phyloP scores from a whole-genome alignment of 75 land plant genomes.

The Pinus tabuliformis region DNA sequence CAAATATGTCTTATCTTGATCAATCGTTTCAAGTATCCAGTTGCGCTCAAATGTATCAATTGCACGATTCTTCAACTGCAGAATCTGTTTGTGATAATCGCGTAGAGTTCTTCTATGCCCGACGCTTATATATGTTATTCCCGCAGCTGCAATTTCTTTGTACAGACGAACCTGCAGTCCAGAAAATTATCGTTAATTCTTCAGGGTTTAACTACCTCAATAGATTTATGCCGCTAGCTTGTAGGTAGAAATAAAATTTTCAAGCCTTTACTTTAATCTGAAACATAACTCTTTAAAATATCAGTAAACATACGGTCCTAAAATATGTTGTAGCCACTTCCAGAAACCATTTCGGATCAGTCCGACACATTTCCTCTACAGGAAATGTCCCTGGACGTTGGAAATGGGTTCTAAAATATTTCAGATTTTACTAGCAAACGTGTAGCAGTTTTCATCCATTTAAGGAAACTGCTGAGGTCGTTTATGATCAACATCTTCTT shows the following conservation, averaged over 20 bases:
- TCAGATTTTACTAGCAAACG: too few relatives aligned
- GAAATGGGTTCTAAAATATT: too few relatives aligned
- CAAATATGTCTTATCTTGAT: constrained; percentile 7
- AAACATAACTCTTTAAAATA: not conserved
- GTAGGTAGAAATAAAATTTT: not conserved
- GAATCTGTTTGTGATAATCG: constrained; percentile 50
- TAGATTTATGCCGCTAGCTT: not conserved
- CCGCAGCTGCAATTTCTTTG: constrained; percentile 56
- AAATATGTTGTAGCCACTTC: too few relatives aligned
- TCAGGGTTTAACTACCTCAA: not conserved
- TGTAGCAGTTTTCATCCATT: too few relatives aligned
- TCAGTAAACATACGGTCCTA: not conserved
- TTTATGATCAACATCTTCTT: too few relatives aligned
- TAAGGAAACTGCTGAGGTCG: too few relatives aligned
- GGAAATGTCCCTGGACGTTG: not conserved
- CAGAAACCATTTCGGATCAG: too few relatives aligned
- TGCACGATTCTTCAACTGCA: constrained; percentile 19
- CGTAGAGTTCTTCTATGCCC: constrained; percentile 79
- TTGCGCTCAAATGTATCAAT: constrained; percentile 14
- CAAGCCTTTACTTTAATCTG: not conserved
- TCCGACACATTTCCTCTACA: not conserved
- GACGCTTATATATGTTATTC: constrained; percentile 78
- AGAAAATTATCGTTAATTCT: not conserved
- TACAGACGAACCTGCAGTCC: constrained; percentile 73
- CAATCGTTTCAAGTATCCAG: constrained; percentile 51